Base-by-base conservation (phyloP, 2,329 filamentous ascomycete species). In the Ilyonectria sp. region DNA sequence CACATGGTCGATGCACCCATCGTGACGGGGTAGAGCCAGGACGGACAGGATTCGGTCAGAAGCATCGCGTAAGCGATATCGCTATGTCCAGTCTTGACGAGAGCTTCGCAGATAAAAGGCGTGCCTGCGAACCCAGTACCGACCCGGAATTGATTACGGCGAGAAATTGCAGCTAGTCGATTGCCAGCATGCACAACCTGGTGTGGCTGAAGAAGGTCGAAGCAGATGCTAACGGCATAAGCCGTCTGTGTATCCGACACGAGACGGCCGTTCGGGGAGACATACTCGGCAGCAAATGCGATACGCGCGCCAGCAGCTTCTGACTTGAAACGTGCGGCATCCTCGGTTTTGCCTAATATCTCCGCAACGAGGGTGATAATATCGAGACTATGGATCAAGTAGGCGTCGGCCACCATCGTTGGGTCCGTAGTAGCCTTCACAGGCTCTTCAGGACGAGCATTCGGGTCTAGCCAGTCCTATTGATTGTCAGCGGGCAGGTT, bases 381-480 rank as follows among this genome's bases (percentile, higher is more conserved):
- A 7, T 76, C 72, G 0, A 84, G 83, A 23, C 84, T 81, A 49
- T 82, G 80, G 1, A 85, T 79, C 1, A 86, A 77, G 65, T 85
- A 86, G 2, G 83, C 83, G 61, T 86, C 83, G 0, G 84, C 82
- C 0, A 86, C 83, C 1, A 84, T 78, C 4, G 77, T 74, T 0
- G 78, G 74, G 44, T 82, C 76, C 0, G 84, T 86, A 0, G 78
- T 80, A 0, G 82, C 82, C 17, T 73, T 73, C 2, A 76, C 79
- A 0, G 85, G 79, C 8, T 80, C 70, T 0, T 83, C 77, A 0
- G 80, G 77, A 0, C 84, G 84, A 0, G 85, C 79, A 4, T 78
- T 78, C 0, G 85, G 85, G 60, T 86, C 85, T 2, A 86, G 79
- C 85, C 85, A 86, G 68, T 86, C 85, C 31, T 83, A 79, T 23